These are phyloP conservation scores for Epithemia pelagica DNA, from an alignment of 108 stramenopile species.

Conservation along the genomic window DNA sequence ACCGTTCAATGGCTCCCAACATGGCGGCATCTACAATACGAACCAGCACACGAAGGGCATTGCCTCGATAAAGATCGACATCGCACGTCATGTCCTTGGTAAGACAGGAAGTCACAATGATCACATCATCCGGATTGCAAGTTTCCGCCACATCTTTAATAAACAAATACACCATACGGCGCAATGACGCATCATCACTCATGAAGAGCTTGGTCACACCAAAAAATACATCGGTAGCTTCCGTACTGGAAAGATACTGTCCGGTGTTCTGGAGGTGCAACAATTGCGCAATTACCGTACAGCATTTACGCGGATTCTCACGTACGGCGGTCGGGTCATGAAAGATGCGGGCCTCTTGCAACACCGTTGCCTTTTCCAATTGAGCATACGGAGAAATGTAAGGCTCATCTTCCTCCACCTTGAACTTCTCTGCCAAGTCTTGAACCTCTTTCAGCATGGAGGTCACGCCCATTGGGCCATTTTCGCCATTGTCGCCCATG, in stretches of 20 bases:
- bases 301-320: constrained; percentile 94
- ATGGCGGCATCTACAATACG: constrained; percentile 98
- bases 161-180: constrained; percentile 95
- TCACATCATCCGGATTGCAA: constrained; percentile 97
- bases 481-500: constrained; percentile 18
- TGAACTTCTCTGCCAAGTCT: constrained; percentile 83
- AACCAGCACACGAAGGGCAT: constrained; percentile 94
- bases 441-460: constrained; percentile 75
- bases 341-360: constrained; percentile 97
- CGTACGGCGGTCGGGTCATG: constrained; percentile 93
- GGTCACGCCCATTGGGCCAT: constrained; percentile 40
- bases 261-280: constrained; percentile 85
- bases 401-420: constrained; percentile 72
- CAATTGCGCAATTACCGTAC: constrained; percentile 97
- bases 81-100: constrained; percentile 99
- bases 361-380: constrained; percentile 94
- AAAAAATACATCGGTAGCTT: constrained; percentile 97
- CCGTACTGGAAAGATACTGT: constrained; percentile 62
- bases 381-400: constrained; percentile 91
- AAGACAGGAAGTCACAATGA: constrained; percentile 96
- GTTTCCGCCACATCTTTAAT: constrained; percentile 99
- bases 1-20: constrained; percentile 97
- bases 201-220: constrained; percentile 99
- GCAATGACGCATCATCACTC: constrained; percentile 82
- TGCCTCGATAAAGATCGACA: constrained; percentile 96